phyloP scores from a whole-genome alignment of 768 basidiomycete species.

The Suillus americanus region DNA sequence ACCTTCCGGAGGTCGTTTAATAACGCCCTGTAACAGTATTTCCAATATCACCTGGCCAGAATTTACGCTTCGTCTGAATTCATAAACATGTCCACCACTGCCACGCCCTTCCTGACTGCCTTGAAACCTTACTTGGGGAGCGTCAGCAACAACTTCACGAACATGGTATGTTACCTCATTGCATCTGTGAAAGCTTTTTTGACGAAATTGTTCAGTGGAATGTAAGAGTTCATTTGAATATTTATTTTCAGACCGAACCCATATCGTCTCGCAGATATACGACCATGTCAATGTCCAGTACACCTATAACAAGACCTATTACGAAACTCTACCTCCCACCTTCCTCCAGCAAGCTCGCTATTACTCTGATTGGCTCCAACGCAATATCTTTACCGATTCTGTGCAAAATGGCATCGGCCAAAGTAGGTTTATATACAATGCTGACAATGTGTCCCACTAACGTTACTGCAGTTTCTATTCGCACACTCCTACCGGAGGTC shows the following conservation, averaged over 20 bases:
- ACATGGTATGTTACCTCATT: constrained; percentile 30
- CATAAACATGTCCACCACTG: constrained; percentile 17
- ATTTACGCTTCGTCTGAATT: constrained; percentile 32
- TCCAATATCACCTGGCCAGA: constrained; percentile 24
- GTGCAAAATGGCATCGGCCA: constrained; percentile 66
- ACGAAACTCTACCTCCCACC: constrained; percentile 66
- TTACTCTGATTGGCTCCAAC: constrained; percentile 73
- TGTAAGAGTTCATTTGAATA: constrained; percentile 37
- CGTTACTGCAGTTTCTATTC: constrained; percentile 59
- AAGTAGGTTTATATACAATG: constrained; percentile 42
- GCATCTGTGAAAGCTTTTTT: not conserved
- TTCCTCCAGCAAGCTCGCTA: constrained; percentile 65
- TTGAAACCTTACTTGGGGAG: constrained; percentile 26
- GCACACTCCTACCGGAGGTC: constrained; percentile 68
- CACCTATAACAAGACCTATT: constrained; percentile 75
- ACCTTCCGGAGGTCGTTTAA: not conserved
- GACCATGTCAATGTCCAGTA: constrained; percentile 72
- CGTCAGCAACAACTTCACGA: constrained; percentile 22
- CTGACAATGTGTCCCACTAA: not conserved
- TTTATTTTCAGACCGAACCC: not conserved
- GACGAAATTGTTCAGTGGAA: constrained; percentile 50
- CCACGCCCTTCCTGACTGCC: constrained; percentile 23
- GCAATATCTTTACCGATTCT: constrained; percentile 61
- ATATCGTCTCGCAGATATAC: constrained; percentile 45
- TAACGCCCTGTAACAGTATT: constrained; percentile 20